Conservation (phyloP, 2,329 filamentous ascomycete species). For the Diaporthe batatas region DNA sequence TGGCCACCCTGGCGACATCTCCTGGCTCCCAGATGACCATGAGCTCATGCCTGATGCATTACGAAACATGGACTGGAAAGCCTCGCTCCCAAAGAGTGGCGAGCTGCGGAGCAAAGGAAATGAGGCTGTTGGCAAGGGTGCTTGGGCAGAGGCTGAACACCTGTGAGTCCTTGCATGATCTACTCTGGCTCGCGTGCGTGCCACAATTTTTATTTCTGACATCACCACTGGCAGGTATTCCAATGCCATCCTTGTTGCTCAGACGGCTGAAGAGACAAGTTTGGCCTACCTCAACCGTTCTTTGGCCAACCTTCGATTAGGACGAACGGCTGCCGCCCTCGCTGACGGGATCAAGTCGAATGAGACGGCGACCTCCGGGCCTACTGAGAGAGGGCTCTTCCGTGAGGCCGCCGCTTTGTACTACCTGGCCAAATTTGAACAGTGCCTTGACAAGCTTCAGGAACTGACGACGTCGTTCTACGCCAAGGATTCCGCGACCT, state of each 20-base stretch:
- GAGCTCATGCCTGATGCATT: neutral
- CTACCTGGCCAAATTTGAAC: neutral
- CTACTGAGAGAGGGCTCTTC: neutral
- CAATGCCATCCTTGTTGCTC: neutral
- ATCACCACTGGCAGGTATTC: neutral
- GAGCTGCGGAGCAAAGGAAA: neutral
- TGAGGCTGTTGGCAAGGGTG: neutral
- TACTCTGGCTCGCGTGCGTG: accelerated
- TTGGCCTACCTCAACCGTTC: neutral
- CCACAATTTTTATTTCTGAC: neutral
- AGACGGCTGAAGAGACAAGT: neutral
- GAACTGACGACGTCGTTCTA: neutral
- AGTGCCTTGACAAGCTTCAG: neutral
- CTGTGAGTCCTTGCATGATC: neutral
- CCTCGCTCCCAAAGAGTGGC: accelerated
- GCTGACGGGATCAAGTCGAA: neutral
- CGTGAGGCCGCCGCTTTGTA: neutral
- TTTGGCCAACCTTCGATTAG: neutral
- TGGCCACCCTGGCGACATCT: neutral
- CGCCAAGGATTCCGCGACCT: accelerated
- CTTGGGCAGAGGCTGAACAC: neutral
- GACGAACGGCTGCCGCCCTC: neutral
- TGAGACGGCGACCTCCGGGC: neutral
- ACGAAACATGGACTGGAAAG: no score
- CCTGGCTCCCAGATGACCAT: neutral